Percentiles rank a stretch among this genome's conserved stretches.
Evolutionary conservation across 805 yeast species (phyloP).

Genomic region (Pichia sporocuriosa): DNA sequence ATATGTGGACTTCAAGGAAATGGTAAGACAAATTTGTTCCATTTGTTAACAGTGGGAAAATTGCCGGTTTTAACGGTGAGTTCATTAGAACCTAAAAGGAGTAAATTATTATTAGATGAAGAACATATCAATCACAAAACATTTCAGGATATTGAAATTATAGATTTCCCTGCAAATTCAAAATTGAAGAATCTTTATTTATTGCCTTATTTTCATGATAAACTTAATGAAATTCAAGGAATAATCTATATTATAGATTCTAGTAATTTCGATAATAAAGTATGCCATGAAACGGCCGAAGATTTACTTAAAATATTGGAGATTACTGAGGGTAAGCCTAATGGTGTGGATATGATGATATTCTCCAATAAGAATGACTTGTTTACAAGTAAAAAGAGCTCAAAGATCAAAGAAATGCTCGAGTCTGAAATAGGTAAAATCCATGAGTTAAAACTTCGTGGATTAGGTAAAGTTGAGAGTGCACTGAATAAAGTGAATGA

Average conservation of each 20-base stretch:
- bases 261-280: constrained; percentile 42
- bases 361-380: constrained; percentile 84
- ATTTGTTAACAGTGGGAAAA: constrained; percentile 16
- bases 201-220: constrained; percentile 40
- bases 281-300: constrained; percentile 48
- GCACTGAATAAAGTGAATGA: constrained; percentile 21
- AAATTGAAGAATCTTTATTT: constrained; percentile 56
- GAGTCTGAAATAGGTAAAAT: constrained; percentile 58
- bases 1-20: constrained; percentile 18
- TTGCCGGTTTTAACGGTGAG: constrained; percentile 36
- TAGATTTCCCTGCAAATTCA: constrained; percentile 86
- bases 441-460: constrained; percentile 41
- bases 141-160: constrained; percentile 39
- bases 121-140: constrained; percentile 26
- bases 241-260: constrained; percentile 75
- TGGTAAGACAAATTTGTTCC: constrained; percentile 23
- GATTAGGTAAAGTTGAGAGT: constrained; percentile 39
- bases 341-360: constrained; percentile 66
- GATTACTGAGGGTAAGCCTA: constrained; percentile 53
- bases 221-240: constrained; percentile 48
- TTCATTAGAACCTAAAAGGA: constrained; percentile 43
- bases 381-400: constrained; percentile 71
- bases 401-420: constrained; percentile 50
- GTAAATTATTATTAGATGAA: constrained; percentile 27
- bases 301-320: constrained; percentile 54